Evolutionary conservation across 768 basidiomycete genomes (phyloP), one percentile per base, ranked within the genome.

Genomic region (Kwoniella mangroviensis): DNA sequence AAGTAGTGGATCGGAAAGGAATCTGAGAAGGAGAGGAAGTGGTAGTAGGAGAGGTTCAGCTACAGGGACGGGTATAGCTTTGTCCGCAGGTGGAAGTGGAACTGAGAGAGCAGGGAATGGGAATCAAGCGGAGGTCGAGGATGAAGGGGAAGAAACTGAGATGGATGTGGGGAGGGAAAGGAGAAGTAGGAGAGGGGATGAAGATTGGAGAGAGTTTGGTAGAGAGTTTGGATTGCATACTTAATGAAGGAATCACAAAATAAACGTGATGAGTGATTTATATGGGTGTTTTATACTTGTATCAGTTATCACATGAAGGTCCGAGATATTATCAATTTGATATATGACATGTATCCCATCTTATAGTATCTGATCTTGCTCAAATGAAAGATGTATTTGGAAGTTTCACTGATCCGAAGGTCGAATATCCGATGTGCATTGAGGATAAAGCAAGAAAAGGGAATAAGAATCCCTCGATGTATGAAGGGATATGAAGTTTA

Each of bases 181-280:
- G 6, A 49, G 45, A 49, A 34, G 1, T 7, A 49, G 45, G 19
- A 34, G 22, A 26, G 28, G 56, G 15, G 21, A 57, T 26, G 0
- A 26, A 11, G 58, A 60, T 60, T 60, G 58, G 58, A 60, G 58
- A 12, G 58, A 60, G 41, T 42, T 60, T 60, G 58, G 58, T n/a
- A 60, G 58, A 42, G 58, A 60, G 22, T 60, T 60, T 60, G 58
- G 58, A 12, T 60, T 60, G 22, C 21, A 60, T n/a, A 60, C 58
- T 22, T 60, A 43, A 40, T 7, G 34, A 34, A 34, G 34, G 34
- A 34, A 34, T 34, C 34, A 0, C 1, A 34, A 34, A 34, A 34
- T 7, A 34, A 34, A 34, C 34, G 34, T 34, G 34, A 34, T 34
- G 34, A 34, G 34, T 34, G 34, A 1, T 34, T 1, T 34, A 34